phyloP scores from a whole-genome alignment of 2,329 filamentous ascomycete species.

The Fusarium phyllophilum region DNA sequence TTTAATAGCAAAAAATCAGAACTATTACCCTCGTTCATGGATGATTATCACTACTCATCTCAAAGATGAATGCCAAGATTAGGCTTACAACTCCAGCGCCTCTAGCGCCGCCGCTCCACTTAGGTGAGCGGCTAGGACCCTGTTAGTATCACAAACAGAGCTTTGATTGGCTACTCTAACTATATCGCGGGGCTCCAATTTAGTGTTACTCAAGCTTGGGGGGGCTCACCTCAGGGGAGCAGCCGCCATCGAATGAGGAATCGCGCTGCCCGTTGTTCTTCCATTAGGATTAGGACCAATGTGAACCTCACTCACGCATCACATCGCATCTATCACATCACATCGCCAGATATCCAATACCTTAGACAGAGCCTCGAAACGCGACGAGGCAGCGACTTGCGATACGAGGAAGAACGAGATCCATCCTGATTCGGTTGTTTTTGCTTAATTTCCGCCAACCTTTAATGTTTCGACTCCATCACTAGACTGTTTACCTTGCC shows the following conservation, averaged over 20 bases:
- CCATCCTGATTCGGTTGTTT: slow-evolving; percentile 10
- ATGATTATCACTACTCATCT: slow-evolving; percentile 20
- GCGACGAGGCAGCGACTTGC: slow-evolving; percentile 15
- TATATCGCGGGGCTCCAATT: slow-evolving; percentile 41
- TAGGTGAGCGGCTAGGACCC: slow-evolving; percentile 41
- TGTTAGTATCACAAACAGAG: neutral
- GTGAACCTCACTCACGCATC: slow-evolving; percentile 39
- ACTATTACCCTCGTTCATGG: neutral
- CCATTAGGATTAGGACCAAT: slow-evolving; percentile 22
- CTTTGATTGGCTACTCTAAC: slow-evolving; percentile 29
- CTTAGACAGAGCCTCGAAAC: slow-evolving; percentile 30
- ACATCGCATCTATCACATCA: slow-evolving; percentile 30
- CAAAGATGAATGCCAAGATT: slow-evolving; percentile 20
- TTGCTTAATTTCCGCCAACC: slow-evolving; percentile 3
- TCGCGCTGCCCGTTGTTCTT: slow-evolving; percentile 32
- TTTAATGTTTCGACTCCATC: slow-evolving; percentile 30
- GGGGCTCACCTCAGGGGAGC: slow-evolving; percentile 40
- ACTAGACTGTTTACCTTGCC: slow-evolving; percentile 27
- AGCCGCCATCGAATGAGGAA: slow-evolving; percentile 42
- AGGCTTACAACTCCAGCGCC: slow-evolving; percentile 34
- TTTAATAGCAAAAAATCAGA: neutral
- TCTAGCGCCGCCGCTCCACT: slow-evolving; percentile 35
- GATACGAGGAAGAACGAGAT: slow-evolving; percentile 14
- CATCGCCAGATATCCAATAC: slow-evolving; percentile 22
- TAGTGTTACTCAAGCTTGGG: slow-evolving; percentile 39